Conservation (phyloP, 306 rosid genomes). For the Medicago ruthenica region DNA sequence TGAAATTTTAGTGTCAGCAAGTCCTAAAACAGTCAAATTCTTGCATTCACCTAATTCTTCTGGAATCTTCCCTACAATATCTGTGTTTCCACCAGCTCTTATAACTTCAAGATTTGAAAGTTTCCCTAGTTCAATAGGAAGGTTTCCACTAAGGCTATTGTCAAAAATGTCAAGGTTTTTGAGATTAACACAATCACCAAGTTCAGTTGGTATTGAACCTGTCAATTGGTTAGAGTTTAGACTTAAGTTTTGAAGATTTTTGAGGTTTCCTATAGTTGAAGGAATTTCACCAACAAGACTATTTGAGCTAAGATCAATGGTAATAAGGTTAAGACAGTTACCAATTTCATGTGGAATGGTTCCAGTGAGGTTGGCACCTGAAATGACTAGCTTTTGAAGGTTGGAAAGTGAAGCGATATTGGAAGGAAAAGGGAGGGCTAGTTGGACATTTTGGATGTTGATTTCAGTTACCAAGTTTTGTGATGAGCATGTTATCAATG, state of each 20-base stretch:
- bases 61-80: slow-evolving; percentile 68
- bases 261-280: slow-evolving; percentile 62
- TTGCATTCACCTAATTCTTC: slow-evolving; percentile 67
- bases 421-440: slow-evolving; percentile 72
- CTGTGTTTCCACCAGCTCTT: slow-evolving; percentile 85
- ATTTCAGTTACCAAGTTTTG: slow-evolving; percentile 62
- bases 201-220: slow-evolving; percentile 70
- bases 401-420: slow-evolving; percentile 63
- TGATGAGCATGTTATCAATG: slow-evolving; percentile 71
- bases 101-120: slow-evolving; percentile 62
- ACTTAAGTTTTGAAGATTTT: slow-evolving; percentile 63
- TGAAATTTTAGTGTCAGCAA: slow-evolving; percentile 79
- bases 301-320: slow-evolving; percentile 74
- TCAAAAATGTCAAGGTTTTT: slow-evolving; percentile 67
- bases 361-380: slow-evolving; percentile 73
- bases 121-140: slow-evolving; percentile 65
- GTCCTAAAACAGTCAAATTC: slow-evolving; percentile 67
- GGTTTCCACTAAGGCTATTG: slow-evolving; percentile 58
- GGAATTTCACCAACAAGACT: slow-evolving; percentile 72
- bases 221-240: slow-evolving; percentile 76
- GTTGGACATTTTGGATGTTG: slow-evolving; percentile 55
- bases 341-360: slow-evolving; percentile 61
- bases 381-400: slow-evolving; percentile 69
- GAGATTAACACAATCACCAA: slow-evolving; percentile 62
- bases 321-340: slow-evolving; percentile 52